Evolutionary conservation across 805 yeast genomes (phyloP).

Genomic region (Pichia insulana): DNA sequence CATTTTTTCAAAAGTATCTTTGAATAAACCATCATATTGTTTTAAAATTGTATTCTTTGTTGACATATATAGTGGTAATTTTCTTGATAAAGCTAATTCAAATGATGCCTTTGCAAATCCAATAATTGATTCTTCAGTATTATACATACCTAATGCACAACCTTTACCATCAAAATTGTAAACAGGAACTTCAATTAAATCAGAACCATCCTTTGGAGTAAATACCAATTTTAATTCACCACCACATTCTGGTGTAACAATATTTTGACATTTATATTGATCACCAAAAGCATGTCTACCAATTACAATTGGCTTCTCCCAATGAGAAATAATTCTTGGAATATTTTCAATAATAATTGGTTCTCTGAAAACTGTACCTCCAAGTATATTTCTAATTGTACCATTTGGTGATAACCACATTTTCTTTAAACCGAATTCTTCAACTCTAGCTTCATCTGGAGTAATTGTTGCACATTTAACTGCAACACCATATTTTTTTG

Average conservation of each 20-base stretch:
- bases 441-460: conserved; percentile 94
- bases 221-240: conserved; percentile 74
- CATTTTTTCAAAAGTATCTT: conserved; percentile 81
- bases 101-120: conserved; percentile 94
- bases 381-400: conserved; percentile 88
- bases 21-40: conserved; percentile 90
- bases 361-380: conserved; percentile 96
- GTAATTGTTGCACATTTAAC: conserved; percentile 97
- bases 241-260: conserved; percentile 62
- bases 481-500: conserved; percentile 81
- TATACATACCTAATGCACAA: conserved; percentile 89
- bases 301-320: conserved; percentile 93
- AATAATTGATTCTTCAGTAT: conserved; percentile 81
- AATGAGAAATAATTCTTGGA: conserved; percentile 81
- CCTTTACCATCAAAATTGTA: conserved; percentile 65
- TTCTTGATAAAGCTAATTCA: conserved; percentile 72
- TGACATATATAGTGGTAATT: conserved; percentile 73
- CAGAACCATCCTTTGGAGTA: conserved; percentile 60
- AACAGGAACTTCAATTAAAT: conserved; percentile 48
- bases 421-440: conserved; percentile 82
- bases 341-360: conserved; percentile 83
- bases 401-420: conserved; percentile 99
- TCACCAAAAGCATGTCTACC: conserved; percentile 98
- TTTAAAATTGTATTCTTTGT: conserved; percentile 94
- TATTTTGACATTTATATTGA: conserved; percentile 90